Evolutionary conservation across 2,329 filamentous ascomycete genomes (phyloP).

Genomic region (Tolypocladium amazonense): DNA sequence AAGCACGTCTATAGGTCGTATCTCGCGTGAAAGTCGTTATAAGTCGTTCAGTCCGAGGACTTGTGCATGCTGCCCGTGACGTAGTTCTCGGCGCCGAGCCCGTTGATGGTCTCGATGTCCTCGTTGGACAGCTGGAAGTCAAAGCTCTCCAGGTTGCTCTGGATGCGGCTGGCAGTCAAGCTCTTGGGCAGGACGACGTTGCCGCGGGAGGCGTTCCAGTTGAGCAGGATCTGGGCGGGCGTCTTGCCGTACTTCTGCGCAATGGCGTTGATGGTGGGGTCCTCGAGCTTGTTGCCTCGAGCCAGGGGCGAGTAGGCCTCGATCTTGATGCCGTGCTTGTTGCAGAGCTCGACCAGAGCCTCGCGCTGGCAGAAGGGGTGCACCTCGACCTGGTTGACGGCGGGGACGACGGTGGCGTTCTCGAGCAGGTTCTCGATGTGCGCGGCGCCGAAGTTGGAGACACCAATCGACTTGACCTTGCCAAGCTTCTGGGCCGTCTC

Average conservation of each 20-base stretch:
- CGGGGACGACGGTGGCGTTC: slow-evolving; percentile 49
- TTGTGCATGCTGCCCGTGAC: slow-evolving; percentile 48
- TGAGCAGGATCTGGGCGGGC: slow-evolving; percentile 63
- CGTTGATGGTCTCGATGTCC: slow-evolving; percentile 54
- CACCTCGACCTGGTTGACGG: slow-evolving; percentile 70
- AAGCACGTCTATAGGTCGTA: slow-evolving; percentile 1
- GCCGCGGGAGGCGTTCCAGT: slow-evolving; percentile 69
- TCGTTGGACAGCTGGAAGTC: slow-evolving; percentile 48
- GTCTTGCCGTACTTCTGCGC: slow-evolving; percentile 61
- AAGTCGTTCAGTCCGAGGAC: slow-evolving; percentile 20
- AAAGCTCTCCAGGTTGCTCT: slow-evolving; percentile 54
- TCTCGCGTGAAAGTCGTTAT: not conserved
- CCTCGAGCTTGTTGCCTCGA: slow-evolving; percentile 33
- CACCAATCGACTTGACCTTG: slow-evolving; percentile 58
- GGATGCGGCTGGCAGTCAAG: slow-evolving; percentile 49
- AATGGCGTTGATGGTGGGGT: slow-evolving; percentile 49
- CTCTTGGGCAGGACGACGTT: slow-evolving; percentile 70
- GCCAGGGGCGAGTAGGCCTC: slow-evolving; percentile 45
- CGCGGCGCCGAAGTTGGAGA: slow-evolving; percentile 68
- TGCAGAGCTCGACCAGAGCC: slow-evolving; percentile 44
- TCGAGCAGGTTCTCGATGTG: slow-evolving; percentile 47
- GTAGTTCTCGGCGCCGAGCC: slow-evolving; percentile 55
- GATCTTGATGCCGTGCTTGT: slow-evolving; percentile 43
- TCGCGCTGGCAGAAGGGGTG: slow-evolving; percentile 64
- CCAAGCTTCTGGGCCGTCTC: slow-evolving; percentile 56